phyloP scores from a whole-genome alignment of 306 rosid species.

The Cucumis cinereus region DNA sequence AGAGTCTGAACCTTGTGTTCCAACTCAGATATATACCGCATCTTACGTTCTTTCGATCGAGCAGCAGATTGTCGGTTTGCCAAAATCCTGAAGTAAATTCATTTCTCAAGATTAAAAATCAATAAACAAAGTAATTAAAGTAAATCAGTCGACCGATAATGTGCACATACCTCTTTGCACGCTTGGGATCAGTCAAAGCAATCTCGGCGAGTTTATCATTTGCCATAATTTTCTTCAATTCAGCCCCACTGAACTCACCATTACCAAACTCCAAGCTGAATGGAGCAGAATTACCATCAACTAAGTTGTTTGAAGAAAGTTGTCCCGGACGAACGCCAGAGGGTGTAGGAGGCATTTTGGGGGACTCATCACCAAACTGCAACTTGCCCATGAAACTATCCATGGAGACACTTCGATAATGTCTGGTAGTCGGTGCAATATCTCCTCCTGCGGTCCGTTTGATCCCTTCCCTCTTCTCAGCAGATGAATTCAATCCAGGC shows the following conservation, averaged over 20 bases:
- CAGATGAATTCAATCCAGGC: slow-evolving; percentile 23
- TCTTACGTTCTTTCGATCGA: slow-evolving; percentile 86
- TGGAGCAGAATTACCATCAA: slow-evolving; percentile 42
- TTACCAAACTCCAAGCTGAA: slow-evolving; percentile 90
- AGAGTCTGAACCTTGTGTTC: slow-evolving; percentile 97
- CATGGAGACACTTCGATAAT: slow-evolving; percentile 80
- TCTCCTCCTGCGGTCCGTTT: slow-evolving; percentile 72
- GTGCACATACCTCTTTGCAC: slow-evolving; percentile 60
- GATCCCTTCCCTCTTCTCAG: slow-evolving; percentile 62
- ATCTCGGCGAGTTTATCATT: slow-evolving; percentile 88
- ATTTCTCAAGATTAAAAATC: not conserved
- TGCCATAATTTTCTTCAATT: slow-evolving; percentile 91
- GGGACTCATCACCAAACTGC: slow-evolving; percentile 59
- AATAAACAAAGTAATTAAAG: not conserved
- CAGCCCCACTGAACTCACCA: slow-evolving; percentile 91
- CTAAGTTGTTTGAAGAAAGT: slow-evolving; percentile 38
- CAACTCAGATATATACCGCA: slow-evolving; percentile 81
- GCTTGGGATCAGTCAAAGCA: slow-evolving; percentile 80
- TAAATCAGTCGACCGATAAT: not conserved
- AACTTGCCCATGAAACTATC: slow-evolving; percentile 84
- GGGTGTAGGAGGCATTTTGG: slow-evolving; percentile 58
- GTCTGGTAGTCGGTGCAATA: slow-evolving; percentile 56
- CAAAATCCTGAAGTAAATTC: slow-evolving; percentile 45
- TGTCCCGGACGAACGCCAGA: slow-evolving; percentile 42
- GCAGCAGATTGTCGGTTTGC: slow-evolving; percentile 97